Conservation (phyloP, 2,329 filamentous ascomycete genomes). For the Colletotrichum shisoi region DNA sequence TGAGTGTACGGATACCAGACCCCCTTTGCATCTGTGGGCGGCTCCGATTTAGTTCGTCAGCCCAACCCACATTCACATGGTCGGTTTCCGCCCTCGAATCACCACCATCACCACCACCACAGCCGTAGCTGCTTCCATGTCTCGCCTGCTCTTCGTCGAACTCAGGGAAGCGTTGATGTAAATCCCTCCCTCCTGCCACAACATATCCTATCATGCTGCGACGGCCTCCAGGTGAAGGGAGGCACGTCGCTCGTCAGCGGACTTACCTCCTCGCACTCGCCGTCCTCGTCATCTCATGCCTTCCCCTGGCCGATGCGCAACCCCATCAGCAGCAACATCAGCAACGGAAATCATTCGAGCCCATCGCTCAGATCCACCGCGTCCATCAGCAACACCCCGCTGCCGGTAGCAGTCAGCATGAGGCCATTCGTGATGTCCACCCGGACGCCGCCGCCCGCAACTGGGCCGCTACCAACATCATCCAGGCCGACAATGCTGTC, state of each 20-base stretch:
- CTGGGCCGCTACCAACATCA: slow-evolving; percentile 47
- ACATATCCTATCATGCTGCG: slow-evolving; percentile 61
- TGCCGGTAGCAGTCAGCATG: slow-evolving; percentile 24
- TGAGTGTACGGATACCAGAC: not conserved
- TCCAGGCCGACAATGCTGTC: slow-evolving; percentile 43
- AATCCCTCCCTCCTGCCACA: slow-evolving; percentile 29
- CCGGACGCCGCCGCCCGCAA: slow-evolving; percentile 44
- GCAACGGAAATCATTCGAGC: slow-evolving; percentile 54
- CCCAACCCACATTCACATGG: slow-evolving; percentile 38
- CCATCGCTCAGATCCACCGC: slow-evolving; percentile 22
- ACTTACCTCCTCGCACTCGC: slow-evolving; percentile 64
- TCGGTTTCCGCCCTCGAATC: slow-evolving; percentile 25
- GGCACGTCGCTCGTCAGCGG: slow-evolving; percentile 57
- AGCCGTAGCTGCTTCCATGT: slow-evolving; percentile 35
- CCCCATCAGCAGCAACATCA: slow-evolving; percentile 58
- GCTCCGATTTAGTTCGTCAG: slow-evolving; percentile 36
- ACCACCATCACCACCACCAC: slow-evolving; percentile 6
- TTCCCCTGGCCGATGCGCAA: slow-evolving; percentile 64
- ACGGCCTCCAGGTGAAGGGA: slow-evolving; percentile 68
- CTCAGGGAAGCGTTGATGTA: slow-evolving; percentile 38
- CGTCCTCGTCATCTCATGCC: slow-evolving; percentile 65
- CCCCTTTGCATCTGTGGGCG: slow-evolving; percentile 18
- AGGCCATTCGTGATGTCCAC: slow-evolving; percentile 23
- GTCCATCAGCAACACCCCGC: slow-evolving; percentile 27
- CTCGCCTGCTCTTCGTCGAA: slow-evolving; percentile 31